Conservation (phyloP, 345 rosid species). For the Syzygium oleosum region DNA sequence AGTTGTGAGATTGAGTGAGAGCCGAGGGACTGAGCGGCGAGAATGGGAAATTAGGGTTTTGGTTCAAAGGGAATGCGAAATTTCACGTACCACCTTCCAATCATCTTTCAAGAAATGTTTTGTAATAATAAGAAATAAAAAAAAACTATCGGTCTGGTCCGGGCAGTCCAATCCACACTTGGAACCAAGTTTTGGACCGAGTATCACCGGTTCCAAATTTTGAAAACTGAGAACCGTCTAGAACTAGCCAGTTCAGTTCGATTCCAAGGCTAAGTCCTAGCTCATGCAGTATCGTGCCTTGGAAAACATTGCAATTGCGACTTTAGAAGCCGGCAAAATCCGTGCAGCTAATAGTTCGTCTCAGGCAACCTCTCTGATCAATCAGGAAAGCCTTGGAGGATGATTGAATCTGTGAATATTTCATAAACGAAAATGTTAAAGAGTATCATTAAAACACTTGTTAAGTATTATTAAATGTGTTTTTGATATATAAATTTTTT, state of each 20-base stretch:
- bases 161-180: background rate
- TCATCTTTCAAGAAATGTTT: background rate
- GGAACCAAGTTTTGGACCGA: background rate
- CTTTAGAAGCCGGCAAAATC: background rate
- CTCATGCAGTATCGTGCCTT: background rate
- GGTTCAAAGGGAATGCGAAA: background rate
- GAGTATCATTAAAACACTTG: background rate
- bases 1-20: background rate
- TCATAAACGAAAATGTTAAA: background rate
- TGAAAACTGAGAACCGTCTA: accelerated
- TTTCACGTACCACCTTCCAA: background rate
- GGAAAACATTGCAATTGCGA: background rate
- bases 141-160: background rate
- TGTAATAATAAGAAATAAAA: background rate
- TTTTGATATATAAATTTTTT: background rate
- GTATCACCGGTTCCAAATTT: too few species aligned
- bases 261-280: background rate
- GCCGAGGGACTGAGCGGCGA: background rate
- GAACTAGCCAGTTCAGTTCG: accelerated
- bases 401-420: background rate
- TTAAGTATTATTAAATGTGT: background rate
- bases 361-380: background rate
- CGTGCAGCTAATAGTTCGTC: background rate
- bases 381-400: background rate
- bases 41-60: background rate